These are phyloP conservation scores for Talaromyces sp. DNA, from an alignment of 2,329 filamentous ascomycete genomes.

Conservation along the genomic window DNA sequence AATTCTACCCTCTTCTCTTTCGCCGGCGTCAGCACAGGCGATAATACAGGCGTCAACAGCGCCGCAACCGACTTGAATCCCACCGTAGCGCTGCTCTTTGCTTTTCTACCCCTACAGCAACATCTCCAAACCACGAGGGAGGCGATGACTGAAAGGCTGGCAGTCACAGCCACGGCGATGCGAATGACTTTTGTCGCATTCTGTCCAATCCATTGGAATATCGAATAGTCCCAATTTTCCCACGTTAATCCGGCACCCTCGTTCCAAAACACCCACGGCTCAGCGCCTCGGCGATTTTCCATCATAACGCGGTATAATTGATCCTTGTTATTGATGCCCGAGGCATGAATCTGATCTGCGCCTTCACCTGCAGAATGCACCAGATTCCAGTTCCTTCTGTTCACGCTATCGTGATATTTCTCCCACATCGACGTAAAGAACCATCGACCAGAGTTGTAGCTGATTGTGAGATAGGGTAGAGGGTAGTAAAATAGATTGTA, in stretches of 20 bases:
- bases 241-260: conserved; percentile 9
- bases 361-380: background rate
- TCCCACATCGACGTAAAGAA: conserved; percentile 19
- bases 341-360: background rate
- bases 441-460: conserved; percentile 16
- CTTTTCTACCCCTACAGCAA: conserved; percentile 5
- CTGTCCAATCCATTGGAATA: conserved; percentile 10
- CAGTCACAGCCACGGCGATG: background rate
- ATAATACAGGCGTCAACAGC: conserved; percentile 3
- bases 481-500: conserved; percentile 13
- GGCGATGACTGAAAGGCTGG: background rate
- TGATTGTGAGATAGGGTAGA: conserved; percentile 14
- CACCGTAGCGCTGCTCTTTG: background rate
- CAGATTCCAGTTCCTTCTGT: background rate
- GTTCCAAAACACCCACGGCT: conserved; percentile 19
- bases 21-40: background rate
- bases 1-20: background rate
- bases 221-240: conserved; percentile 17
- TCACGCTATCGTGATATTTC: conserved; percentile 14
- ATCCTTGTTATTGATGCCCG: background rate
- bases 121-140: conserved; percentile 11
- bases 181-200: conserved; percentile 5
- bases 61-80: conserved; percentile 6
- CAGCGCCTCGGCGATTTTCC: conserved; percentile 16
- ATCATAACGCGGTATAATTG: conserved; percentile 17